Base-by-base conservation (phyloP, 2,329 filamentous ascomycete species). In the Sordariomycetes sp. region DNA sequence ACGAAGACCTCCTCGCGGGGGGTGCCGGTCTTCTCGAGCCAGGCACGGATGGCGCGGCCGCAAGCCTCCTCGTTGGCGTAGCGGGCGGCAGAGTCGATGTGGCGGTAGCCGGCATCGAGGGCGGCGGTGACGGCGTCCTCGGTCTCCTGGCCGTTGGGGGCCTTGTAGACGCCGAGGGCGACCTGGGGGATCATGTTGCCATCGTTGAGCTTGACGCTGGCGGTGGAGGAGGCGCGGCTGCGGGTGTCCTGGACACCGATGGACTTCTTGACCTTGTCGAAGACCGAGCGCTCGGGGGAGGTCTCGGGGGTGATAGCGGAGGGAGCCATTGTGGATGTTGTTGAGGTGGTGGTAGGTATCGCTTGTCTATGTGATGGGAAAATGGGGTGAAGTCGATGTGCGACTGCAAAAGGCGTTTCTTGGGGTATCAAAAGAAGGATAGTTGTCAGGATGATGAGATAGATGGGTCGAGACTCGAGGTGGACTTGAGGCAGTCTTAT, bases 31-130 rank as follows among this genome's bases (percentile, higher is more conserved):
- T 87, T 82, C 48, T 76, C 75, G 42, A 38, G 27, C 36, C 36
- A 35, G 27, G 31, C 19, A 51, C 76, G 75, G 61, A 86, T 82
- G 35, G 79, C 82, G 30, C 66, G 60, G 39, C 82, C 82, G 31
- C 86, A 73, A 48, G 85, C 81, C 43, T 70, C 59, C 59, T 87
- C 75, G 51, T 79, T 80, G 46, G 66, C 64, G 51, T 80, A 80
- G 26, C 68, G 67, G 48, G 73, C 68, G 18, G 70, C 70, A 7
- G 61, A 63, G 53, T 75, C 70, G 38, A 75, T 63, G 39, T 67
- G 70, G 23, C 66, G 65, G 49, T 73, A 38, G 18, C 36, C 36
- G 21, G 36, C 36, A 24, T 38, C 36, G 25, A 38, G 36, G 11
- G 36, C 36, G 14, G 36, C 36, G 6, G 33, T 38, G 21, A 38